Evolutionary conservation across 768 basidiomycete species (phyloP).

Genomic region (Tricholoma furcatifolium): DNA sequence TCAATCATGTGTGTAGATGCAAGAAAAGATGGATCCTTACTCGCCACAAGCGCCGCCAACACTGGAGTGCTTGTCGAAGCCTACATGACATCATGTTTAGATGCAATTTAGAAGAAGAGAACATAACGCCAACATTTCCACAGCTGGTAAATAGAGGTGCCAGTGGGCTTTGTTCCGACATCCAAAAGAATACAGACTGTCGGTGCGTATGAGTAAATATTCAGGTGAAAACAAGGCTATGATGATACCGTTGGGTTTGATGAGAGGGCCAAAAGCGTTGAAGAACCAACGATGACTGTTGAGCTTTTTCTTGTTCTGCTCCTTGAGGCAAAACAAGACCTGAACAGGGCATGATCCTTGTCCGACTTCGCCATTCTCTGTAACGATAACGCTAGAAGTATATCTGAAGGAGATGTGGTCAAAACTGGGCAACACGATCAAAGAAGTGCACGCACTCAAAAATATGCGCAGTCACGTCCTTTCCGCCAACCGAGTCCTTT

Average conservation of each 20-base stretch:
- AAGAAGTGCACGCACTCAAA: conserved; percentile 61
- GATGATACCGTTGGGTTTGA: conserved; percentile 73
- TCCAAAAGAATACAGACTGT: conserved; percentile 88
- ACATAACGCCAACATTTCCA: conserved; percentile 72
- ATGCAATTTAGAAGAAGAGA: background rate
- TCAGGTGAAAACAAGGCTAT: background rate
- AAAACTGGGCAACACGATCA: background rate
- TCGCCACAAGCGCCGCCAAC: conserved; percentile 98
- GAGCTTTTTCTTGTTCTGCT: conserved; percentile 96
- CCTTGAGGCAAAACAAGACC: conserved; percentile 88
- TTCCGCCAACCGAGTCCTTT: conserved; percentile 84
- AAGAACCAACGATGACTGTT: conserved; percentile 98
- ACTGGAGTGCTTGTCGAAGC: conserved; percentile 77
- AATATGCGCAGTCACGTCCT: conserved; percentile 91
- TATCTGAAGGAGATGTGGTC: conserved; percentile 42
- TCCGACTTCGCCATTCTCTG: conserved; percentile 78
- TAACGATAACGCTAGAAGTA: conserved; percentile 76
- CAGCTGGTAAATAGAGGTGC: conserved; percentile 92
- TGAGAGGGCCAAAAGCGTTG: conserved; percentile 88
- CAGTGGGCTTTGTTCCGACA: conserved; percentile 93
- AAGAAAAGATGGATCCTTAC: conserved; percentile 34
- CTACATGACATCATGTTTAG: conserved; percentile 27
- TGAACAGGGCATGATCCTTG: conserved; percentile 79
- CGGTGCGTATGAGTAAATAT: conserved; percentile 1
- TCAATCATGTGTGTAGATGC: background rate